phyloP scores from a whole-genome alignment of 1,284 basidiomycete species.

The Wolfiporia cocos region DNA sequence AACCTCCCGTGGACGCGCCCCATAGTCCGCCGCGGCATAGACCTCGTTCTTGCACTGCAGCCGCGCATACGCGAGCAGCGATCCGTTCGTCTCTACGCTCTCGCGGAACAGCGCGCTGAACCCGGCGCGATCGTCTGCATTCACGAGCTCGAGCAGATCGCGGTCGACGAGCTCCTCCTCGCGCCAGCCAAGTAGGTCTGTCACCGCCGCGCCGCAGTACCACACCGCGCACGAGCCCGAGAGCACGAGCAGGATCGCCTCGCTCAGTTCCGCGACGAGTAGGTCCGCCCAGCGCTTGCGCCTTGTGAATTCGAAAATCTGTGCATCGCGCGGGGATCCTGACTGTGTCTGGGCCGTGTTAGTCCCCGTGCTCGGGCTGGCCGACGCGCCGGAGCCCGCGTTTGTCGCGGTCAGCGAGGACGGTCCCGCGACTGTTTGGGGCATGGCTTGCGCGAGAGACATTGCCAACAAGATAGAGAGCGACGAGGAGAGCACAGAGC shows the following conservation, averaged over 20 bases:
- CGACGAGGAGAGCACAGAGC: no score
- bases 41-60: constrained; percentile 44
- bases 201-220: constrained; percentile 65
- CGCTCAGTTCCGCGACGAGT: constrained; percentile 71
- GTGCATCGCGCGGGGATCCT: constrained; percentile 11
- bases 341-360: no score
- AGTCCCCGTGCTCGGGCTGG: constrained; percentile 1
- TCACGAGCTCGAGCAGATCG: constrained; percentile 59
- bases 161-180: constrained; percentile 68
- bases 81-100: constrained; percentile 38
- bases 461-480: no score
- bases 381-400: background rate
- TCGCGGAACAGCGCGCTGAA: constrained; percentile 55
- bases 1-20: constrained; percentile 36
- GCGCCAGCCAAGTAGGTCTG: constrained; percentile 70
- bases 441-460: constrained; percentile 8
- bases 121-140: constrained; percentile 54
- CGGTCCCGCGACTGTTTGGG: background rate
- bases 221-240: constrained; percentile 55
- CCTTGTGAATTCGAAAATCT: constrained; percentile 73
- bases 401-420: background rate
- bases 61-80: constrained; percentile 58
- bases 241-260: constrained; percentile 65
- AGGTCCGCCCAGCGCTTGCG: constrained; percentile 83
- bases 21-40: constrained; percentile 18